phyloP scores from a whole-genome alignment of 2,329 filamentous ascomycete species.

The Alternaria triticimaculans region DNA sequence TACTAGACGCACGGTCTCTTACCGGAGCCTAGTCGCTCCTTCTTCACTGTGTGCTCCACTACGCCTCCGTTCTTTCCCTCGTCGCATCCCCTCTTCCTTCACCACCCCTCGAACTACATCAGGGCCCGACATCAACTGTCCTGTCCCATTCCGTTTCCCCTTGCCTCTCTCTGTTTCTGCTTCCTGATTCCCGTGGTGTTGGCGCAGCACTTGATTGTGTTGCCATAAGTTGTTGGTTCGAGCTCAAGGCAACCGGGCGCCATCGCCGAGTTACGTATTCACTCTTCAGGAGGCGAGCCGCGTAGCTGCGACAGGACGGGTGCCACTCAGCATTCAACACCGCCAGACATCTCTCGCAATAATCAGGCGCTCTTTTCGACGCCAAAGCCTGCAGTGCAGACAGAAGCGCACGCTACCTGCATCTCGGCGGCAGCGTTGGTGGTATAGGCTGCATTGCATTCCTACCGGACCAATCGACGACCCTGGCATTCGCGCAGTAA shows the following conservation, averaged over 20 bases:
- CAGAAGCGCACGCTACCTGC: conserved; percentile 42
- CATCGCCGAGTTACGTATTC: conserved; percentile 37
- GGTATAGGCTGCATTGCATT: conserved; percentile 45
- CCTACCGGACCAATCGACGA: conserved; percentile 42
- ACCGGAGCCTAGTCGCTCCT: conserved; percentile 39
- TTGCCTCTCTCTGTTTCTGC: conserved; percentile 5
- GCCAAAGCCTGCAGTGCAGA: conserved; percentile 26
- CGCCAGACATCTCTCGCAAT: conserved; percentile 19
- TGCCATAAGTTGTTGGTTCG: conserved; percentile 19
- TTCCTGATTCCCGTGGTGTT: conserved; percentile 17
- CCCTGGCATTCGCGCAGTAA: conserved; percentile 39
- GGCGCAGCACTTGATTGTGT: conserved; percentile 26
- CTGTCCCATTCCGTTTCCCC: conserved; percentile 11
- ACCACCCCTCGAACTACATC: conserved; percentile 30
- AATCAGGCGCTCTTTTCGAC: conserved; percentile 19
- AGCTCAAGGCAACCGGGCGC: conserved; percentile 28
- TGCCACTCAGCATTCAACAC: conserved; percentile 18
- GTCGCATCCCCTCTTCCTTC: conserved; percentile 30
- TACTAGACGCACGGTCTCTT: conserved; percentile 39
- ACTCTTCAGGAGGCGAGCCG: conserved; percentile 40
- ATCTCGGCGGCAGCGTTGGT: conserved; percentile 36
- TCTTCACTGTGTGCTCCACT: conserved; percentile 41
- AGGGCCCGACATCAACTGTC: conserved; percentile 28
- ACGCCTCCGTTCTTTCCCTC: conserved; percentile 36
- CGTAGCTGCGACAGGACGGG: conserved; percentile 23